These are phyloP conservation scores for Calonectria hawksworthii DNA, from an alignment of 2,329 filamentous ascomycete genomes.

Conservation along the genomic window DNA sequence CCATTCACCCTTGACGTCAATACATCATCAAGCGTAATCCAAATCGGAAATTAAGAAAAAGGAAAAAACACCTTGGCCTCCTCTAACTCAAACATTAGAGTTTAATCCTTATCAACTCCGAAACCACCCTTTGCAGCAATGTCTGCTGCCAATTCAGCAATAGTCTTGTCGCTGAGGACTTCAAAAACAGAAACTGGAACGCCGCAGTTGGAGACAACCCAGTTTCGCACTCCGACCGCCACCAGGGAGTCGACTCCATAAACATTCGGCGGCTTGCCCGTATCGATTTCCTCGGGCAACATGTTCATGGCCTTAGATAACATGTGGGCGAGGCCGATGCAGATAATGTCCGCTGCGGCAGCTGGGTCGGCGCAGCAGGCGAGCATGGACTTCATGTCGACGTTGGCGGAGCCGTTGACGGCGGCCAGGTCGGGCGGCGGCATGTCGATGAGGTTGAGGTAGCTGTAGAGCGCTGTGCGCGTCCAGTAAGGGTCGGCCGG, in stretches of 20 bases:
- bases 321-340: constrained; percentile 55
- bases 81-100: background rate
- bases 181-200: constrained; percentile 63
- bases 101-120: constrained; percentile 35
- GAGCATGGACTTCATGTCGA: constrained; percentile 52
- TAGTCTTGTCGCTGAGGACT: constrained; percentile 59
- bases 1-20: background rate
- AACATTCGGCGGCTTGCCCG: constrained; percentile 54
- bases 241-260: constrained; percentile 69
- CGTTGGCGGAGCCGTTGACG: constrained; percentile 29
- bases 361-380: constrained; percentile 43
- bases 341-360: constrained; percentile 52
- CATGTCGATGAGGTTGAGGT: constrained; percentile 64
- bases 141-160: constrained; percentile 52
- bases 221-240: constrained; percentile 66
- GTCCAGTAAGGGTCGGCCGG: constrained; percentile 69
- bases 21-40: background rate
- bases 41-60: background rate
- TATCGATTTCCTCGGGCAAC: constrained; percentile 60
- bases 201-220: constrained; percentile 60
- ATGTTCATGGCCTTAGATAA: constrained; percentile 62
- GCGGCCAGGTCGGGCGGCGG: constrained; percentile 48
- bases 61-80: background rate
- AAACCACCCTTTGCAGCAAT: constrained; percentile 53
- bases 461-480: constrained; percentile 62